Evolutionary conservation across 148 eudicot species (phyloP).

Genomic region (Vaccinium myrtillus): DNA sequence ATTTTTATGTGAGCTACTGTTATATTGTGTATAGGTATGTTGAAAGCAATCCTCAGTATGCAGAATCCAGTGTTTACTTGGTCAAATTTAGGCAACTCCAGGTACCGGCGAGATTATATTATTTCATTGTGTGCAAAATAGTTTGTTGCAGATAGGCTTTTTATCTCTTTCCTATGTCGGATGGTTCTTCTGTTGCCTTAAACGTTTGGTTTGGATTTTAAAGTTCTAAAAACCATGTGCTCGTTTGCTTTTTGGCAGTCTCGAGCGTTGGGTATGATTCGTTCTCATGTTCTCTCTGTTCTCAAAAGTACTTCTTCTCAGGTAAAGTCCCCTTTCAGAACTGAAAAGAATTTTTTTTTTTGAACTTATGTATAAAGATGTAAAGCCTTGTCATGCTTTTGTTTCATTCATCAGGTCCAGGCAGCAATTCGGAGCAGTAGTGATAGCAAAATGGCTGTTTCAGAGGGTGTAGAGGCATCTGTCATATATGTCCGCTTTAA

Average conservation of each 20-base stretch:
- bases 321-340: constrained; percentile 38
- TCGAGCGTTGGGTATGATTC: constrained; percentile 89
- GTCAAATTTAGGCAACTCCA: constrained; percentile 98
- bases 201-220: not conserved
- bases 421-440: constrained; percentile 67
- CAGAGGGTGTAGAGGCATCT: constrained; percentile 97
- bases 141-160: not conserved
- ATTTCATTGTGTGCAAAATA: not conserved
- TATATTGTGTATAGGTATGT: constrained; percentile 58
- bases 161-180: not conserved
- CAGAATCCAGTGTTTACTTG: constrained; percentile 93
- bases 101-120: constrained; percentile 36
- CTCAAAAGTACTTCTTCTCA: constrained; percentile 86
- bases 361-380: not conserved
- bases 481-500: constrained; percentile 91
- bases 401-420: constrained; percentile 52
- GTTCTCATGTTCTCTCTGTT: constrained; percentile 79
- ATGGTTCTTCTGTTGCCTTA: not conserved
- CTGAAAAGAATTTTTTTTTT: not conserved
- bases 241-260: constrained; percentile 58
- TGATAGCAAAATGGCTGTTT: constrained; percentile 64
- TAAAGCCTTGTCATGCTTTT: constrained; percentile 14
- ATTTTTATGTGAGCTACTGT: not conserved
- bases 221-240: constrained; percentile 14
- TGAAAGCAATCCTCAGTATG: constrained; percentile 97